These are phyloP conservation scores for Ophiostoma quercus DNA, from an alignment of 2,329 filamentous ascomycete species.

Conservation along the genomic window DNA sequence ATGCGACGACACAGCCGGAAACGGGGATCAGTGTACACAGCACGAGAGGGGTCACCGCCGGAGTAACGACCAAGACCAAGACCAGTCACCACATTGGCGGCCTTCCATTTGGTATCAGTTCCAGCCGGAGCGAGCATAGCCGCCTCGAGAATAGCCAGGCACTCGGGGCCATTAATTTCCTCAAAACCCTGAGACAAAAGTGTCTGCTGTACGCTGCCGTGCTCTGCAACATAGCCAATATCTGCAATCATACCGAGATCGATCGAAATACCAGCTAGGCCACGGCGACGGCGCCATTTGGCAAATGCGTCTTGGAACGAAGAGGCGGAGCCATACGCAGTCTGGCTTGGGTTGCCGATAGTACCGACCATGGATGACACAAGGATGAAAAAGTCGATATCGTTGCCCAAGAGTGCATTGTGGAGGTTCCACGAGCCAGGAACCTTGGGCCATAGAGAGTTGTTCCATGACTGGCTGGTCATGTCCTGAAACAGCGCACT, in stretches of 20 bases:
- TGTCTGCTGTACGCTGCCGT: constrained; percentile 24
- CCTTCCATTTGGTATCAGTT: neutral
- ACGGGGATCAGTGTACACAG: constrained; percentile 26
- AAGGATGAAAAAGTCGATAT: constrained; percentile 38
- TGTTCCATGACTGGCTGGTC: constrained; percentile 25
- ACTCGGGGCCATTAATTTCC: constrained; percentile 27
- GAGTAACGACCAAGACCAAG: constrained; percentile 26
- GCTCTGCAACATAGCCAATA: constrained; percentile 33
- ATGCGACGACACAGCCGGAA: constrained; percentile 25
- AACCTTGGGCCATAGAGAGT: constrained; percentile 33
- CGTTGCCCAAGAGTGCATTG: constrained; percentile 24
- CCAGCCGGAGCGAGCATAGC: constrained; percentile 21
- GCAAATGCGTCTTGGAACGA: constrained; percentile 40
- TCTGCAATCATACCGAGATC: constrained; percentile 39
- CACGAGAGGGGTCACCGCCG: constrained; percentile 24
- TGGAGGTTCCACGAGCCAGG: constrained; percentile 39
- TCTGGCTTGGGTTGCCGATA: constrained; percentile 37
- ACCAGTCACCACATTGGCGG: constrained; percentile 28
- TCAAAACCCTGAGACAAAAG: constrained; percentile 27
- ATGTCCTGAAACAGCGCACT: constrained; percentile 28
- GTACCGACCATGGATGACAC: constrained; percentile 36
- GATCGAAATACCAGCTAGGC: constrained; percentile 36
- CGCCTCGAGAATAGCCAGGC: constrained; percentile 29
- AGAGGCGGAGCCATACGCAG: constrained; percentile 42
- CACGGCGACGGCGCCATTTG: constrained; percentile 33